Evolutionary conservation across 768 basidiomycete genomes (phyloP).

Genomic region (Mycena vitilis): DNA sequence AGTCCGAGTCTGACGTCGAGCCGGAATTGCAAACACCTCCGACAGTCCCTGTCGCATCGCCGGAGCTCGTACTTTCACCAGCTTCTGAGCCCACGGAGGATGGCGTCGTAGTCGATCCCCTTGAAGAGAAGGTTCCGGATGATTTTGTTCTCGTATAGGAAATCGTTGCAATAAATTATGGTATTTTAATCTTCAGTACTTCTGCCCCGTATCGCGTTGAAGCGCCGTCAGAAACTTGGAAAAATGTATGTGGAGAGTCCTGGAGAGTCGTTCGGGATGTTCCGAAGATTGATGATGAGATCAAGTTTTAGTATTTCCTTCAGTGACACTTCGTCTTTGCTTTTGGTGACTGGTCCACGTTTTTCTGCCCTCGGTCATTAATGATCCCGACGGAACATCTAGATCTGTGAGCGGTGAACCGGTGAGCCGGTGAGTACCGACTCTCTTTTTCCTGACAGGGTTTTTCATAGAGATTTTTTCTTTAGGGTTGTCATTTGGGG

Average conservation of each 20-base stretch:
- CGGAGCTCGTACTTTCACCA: conserved; percentile 1
- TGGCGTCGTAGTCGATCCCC: background rate
- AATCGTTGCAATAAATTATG: conserved; percentile 4
- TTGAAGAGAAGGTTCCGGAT: conserved; percentile 13
- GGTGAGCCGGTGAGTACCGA: no score
- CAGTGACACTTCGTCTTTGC: no score
- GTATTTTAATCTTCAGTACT: background rate
- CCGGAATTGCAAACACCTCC: conserved; percentile 22
- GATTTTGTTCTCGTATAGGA: conserved; percentile 28
- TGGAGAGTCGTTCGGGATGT: background rate
- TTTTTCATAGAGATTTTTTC: no score
- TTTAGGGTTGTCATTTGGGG: no score
- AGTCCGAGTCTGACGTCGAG: conserved; percentile 30
- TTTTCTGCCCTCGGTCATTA: no score
- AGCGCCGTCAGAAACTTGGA: no score
- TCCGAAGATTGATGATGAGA: background rate
- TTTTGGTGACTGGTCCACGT: no score
- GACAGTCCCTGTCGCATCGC: conserved; percentile 10
- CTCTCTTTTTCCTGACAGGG: background rate
- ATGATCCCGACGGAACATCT: conserved; percentile 21
- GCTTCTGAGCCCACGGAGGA: conserved; percentile 13
- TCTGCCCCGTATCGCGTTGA: background rate
- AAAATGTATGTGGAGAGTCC: no score
- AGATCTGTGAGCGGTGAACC: conserved; percentile 9
- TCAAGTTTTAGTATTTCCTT: no score